Percentiles rank a stretch among this genome's conserved stretches.
phyloP scores from a whole-genome alignment of 768 basidiomycete species.

The Lactifluus subvellereus region DNA sequence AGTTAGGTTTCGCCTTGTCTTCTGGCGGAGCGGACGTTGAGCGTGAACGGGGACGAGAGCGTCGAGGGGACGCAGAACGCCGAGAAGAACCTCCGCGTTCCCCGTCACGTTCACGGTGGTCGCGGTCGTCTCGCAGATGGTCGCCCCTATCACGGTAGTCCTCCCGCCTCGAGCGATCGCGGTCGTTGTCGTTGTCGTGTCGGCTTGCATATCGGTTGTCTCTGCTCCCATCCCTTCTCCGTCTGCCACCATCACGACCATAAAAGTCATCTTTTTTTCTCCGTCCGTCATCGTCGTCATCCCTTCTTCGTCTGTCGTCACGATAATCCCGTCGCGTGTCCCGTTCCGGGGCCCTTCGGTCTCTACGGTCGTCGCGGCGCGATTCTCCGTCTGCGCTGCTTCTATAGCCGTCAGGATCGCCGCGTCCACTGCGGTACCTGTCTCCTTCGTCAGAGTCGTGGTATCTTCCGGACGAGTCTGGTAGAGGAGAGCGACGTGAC shows the following conservation, averaged over 20 bases:
- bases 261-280: background rate
- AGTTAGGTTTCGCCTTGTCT: constrained; percentile 83
- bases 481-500: constrained; percentile 22
- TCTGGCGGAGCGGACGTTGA: constrained; percentile 41
- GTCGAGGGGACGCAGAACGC: constrained; percentile 61
- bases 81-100: constrained; percentile 33
- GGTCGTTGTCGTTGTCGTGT: constrained; percentile 33
- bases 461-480: constrained; percentile 11
- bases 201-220: constrained; percentile 24
- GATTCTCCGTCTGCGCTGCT: constrained; percentile 8
- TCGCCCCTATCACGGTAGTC: constrained; percentile 42
- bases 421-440: constrained; percentile 3
- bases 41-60: constrained; percentile 22
- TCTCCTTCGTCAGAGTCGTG: constrained; percentile 4
- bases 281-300: background rate
- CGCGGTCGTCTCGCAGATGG: constrained; percentile 34
- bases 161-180: constrained; percentile 40
- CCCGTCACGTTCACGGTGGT: constrained; percentile 32
- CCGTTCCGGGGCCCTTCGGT: constrained; percentile 3
- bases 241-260: constrained; percentile 18
- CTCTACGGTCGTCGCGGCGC: constrained; percentile 7
- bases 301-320: background rate
- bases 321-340: background rate
- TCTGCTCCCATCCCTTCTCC: constrained; percentile 27
- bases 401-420: background rate